A percentile compares a stretch with the other conserved stretches of the same genome.
Conservation (phyloP, 768 basidiomycete genomes). For the Mycena amicta region DNA sequence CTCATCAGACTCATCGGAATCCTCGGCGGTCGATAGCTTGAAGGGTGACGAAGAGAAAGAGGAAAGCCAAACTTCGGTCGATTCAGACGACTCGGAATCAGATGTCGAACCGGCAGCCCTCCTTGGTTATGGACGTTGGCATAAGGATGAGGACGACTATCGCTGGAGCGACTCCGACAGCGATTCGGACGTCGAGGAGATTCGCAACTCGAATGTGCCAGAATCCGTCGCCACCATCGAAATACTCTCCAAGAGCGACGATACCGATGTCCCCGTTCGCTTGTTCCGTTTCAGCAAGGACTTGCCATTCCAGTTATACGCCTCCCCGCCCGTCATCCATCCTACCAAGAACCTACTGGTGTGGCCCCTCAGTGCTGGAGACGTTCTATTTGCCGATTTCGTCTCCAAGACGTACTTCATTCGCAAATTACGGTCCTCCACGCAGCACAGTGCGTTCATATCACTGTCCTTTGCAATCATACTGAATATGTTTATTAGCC, state of each 20-base stretch:
- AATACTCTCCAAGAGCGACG: too few species aligned
- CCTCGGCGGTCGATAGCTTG: not conserved
- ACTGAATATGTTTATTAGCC: conserved; percentile 14
- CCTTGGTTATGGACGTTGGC: conserved; percentile 9
- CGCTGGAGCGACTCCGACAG: conserved; percentile 4
- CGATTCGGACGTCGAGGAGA: conserved; percentile 1
- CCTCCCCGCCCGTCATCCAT: conserved; percentile 31
- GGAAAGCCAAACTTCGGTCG: not conserved
- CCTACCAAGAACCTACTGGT: conserved; percentile 27
- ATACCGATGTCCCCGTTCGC: too few species aligned
- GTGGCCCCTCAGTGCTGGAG: conserved; percentile 32
- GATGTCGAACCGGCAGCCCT: conserved; percentile 9
- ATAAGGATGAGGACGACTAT: conserved; percentile 11
- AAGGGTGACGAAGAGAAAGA: conserved; percentile 3
- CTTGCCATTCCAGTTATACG: conserved; percentile 25
- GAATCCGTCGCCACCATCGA: too few species aligned
- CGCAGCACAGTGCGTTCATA: conserved; percentile 28
- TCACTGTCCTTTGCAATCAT: not conserved
- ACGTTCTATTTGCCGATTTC: conserved; percentile 31
- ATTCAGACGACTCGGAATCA: conserved; percentile 4
- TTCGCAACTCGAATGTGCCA: not conserved
- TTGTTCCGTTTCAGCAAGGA: conserved; percentile 22
- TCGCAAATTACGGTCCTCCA: conserved; percentile 29
- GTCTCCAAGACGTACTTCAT: conserved; percentile 29
- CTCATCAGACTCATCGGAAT: not conserved